Conservation (phyloP, 441 rosid species). For the Mallotus repandus region DNA sequence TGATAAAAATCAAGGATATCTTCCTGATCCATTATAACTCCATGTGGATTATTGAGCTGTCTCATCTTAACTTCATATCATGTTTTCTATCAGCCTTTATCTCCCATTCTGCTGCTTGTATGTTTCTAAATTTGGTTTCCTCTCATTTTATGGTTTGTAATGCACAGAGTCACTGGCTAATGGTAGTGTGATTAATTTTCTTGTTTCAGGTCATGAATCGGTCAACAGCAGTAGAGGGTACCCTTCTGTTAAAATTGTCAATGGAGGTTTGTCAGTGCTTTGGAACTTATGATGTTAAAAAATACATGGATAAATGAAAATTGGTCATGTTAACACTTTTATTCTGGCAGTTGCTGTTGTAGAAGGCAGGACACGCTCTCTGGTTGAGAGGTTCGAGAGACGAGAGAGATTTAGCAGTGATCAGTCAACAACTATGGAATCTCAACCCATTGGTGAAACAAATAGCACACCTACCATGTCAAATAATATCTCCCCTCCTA, state of each 20-base stretch:
- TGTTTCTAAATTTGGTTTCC: background rate
- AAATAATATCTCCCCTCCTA: conserved; percentile 6
- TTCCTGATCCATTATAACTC: background rate
- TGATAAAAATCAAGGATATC: background rate
- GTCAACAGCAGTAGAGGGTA: conserved; percentile 33
- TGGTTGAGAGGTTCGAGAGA: conserved; percentile 94
- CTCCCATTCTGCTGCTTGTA: background rate
- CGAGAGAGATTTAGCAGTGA: conserved; percentile 46
- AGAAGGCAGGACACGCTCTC: conserved; percentile 84
- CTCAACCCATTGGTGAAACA: conserved; percentile 7
- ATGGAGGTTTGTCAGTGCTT: conserved; percentile 71
- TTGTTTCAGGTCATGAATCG: conserved; percentile 48
- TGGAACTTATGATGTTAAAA: conserved; percentile 21
- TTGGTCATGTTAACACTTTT: conserved; percentile 24
- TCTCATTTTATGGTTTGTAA: background rate
- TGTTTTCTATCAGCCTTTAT: background rate
- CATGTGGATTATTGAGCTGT: background rate
- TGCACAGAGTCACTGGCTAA: conserved; percentile 7
- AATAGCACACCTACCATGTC: conserved; percentile 4
- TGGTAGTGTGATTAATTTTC: conserved; percentile 11
- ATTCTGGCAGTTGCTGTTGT: conserved; percentile 77
- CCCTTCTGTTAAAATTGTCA: conserved; percentile 61
- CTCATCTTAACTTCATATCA: background rate
- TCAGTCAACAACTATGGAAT: conserved; percentile 20
- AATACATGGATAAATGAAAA: conserved; percentile 4